These are phyloP conservation scores for Leishmania amazonensis DNA, from an alignment of 208 protist genomes.

Conservation along the genomic window DNA sequence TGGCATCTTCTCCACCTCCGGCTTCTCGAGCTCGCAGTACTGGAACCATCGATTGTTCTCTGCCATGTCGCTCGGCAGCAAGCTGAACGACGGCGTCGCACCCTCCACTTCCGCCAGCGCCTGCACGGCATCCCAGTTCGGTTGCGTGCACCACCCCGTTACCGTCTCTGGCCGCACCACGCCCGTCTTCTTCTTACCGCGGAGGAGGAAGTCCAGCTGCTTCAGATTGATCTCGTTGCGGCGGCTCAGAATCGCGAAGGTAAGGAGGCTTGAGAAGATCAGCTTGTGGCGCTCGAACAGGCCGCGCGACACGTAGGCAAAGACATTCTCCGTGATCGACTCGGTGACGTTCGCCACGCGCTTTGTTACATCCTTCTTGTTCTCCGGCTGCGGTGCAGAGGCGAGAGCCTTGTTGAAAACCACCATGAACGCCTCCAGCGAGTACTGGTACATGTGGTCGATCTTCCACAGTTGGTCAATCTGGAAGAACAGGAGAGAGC, in stretches of 20 bases:
- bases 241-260: conserved; percentile 92
- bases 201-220: conserved; percentile 96
- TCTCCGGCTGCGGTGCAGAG: conserved; percentile 84
- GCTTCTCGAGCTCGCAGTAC: conserved; percentile 93
- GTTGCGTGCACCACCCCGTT: conserved; percentile 91
- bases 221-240: conserved; percentile 81
- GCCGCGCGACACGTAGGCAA: conserved; percentile 96
- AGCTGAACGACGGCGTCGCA: conserved; percentile 84
- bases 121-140: conserved; percentile 93
- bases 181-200: conserved; percentile 90
- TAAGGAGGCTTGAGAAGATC: conserved; percentile 97
- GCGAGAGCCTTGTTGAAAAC: conserved; percentile 98
- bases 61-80: conserved; percentile 88
- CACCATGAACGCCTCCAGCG: conserved; percentile 97
- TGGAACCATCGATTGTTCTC: conserved; percentile 94
- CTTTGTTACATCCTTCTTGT: conserved; percentile 92
- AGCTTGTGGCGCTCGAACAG: conserved; percentile 99
- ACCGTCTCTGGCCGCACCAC: conserved; percentile 89
- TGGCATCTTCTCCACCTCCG: conserved; percentile 92
- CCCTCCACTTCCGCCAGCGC: conserved; percentile 92
- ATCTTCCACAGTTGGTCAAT: conserved; percentile 96
- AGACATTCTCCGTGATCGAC: conserved; percentile 94
- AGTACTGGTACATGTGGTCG: conserved; percentile 99
- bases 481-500: conserved; percentile 98
- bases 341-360: conserved; percentile 94